These are phyloP conservation scores for Gnaphalium uliginosum DNA, from an alignment of 129 eudicot species.

Conservation along the genomic window DNA sequence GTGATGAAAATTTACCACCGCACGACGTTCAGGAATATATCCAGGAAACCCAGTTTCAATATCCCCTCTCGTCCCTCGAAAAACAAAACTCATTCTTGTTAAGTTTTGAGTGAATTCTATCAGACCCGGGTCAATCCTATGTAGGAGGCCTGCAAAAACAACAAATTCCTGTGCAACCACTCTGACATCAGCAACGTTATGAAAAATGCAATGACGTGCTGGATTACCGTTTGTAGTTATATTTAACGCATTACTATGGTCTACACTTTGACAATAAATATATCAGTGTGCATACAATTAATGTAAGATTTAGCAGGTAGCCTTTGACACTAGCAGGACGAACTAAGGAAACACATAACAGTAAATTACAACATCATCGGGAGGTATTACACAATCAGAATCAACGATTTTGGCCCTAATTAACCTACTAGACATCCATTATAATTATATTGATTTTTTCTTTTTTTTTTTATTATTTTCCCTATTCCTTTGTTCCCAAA, in stretches of 20 bases:
- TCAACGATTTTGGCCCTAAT: neutral
- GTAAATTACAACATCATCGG: neutral
- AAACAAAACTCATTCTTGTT: conserved; percentile 79
- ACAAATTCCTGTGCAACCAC: neutral
- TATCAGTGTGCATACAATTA: too few species aligned
- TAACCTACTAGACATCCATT: neutral
- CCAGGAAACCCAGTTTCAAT: conserved; percentile 86
- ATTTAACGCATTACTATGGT: neutral
- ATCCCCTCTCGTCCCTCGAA: conserved; percentile 81
- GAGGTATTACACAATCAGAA: neutral
- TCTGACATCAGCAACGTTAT: neutral
- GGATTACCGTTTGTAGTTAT: neutral
- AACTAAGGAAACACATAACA: neutral
- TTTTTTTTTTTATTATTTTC: too few species aligned
- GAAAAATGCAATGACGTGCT: neutral
- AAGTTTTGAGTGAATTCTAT: conserved; percentile 13
- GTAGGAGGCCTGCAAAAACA: neutral
- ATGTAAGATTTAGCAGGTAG: neutral
- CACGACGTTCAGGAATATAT: conserved; percentile 76
- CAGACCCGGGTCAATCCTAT: neutral
- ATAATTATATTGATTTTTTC: too few species aligned
- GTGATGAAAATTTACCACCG: conserved; percentile 53
- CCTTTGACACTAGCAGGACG: neutral
- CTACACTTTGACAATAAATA: too few species aligned
- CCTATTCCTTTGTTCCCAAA: too few species aligned